These are phyloP conservation scores for Sordariomycetes sp. DNA, from an alignment of 2,329 filamentous ascomycete species.

Conservation along the genomic window DNA sequence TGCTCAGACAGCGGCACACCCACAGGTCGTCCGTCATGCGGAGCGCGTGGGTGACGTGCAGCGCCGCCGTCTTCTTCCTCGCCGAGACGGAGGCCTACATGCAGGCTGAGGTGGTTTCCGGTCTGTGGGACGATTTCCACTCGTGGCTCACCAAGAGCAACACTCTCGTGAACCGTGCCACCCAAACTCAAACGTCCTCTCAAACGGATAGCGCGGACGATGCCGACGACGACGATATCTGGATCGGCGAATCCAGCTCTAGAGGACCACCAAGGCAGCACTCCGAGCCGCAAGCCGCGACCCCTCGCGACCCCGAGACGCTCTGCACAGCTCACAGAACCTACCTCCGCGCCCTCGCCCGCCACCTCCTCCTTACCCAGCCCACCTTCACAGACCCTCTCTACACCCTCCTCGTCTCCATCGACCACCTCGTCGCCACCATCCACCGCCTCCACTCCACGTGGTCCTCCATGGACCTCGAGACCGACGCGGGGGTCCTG, in stretches of 20 bases:
- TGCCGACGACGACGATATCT: slow-evolving; percentile 25
- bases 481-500: slow-evolving; percentile 71
- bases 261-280: slow-evolving; percentile 10
- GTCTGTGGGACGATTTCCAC: slow-evolving; percentile 71
- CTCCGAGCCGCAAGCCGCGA: slow-evolving; percentile 11
- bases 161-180: background rate
- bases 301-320: slow-evolving; percentile 67
- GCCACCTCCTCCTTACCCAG: slow-evolving; percentile 56
- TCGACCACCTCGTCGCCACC: slow-evolving; percentile 74
- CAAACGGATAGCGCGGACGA: slow-evolving; percentile 1
- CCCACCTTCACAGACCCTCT: slow-evolving; percentile 52
- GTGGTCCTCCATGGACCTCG: slow-evolving; percentile 69
- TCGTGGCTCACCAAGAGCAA: slow-evolving; percentile 49
- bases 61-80: slow-evolving; percentile 78
- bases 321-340: slow-evolving; percentile 68
- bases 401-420: slow-evolving; percentile 56
- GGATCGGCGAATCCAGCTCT: slow-evolving; percentile 16
- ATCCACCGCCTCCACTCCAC: slow-evolving; percentile 65
- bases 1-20: slow-evolving; percentile 54
- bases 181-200: slow-evolving; percentile 9
- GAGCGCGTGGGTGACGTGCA: slow-evolving; percentile 81
- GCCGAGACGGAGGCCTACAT: slow-evolving; percentile 82
- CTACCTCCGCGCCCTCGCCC: slow-evolving; percentile 61
- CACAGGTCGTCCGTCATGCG: slow-evolving; percentile 58
- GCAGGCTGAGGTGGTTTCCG: slow-evolving; percentile 77